Percentiles rank a stretch among this genome's conserved stretches.
Conservation (phyloP, 805 yeast genomes). For the Wickerhamomyces xylosicus region DNA sequence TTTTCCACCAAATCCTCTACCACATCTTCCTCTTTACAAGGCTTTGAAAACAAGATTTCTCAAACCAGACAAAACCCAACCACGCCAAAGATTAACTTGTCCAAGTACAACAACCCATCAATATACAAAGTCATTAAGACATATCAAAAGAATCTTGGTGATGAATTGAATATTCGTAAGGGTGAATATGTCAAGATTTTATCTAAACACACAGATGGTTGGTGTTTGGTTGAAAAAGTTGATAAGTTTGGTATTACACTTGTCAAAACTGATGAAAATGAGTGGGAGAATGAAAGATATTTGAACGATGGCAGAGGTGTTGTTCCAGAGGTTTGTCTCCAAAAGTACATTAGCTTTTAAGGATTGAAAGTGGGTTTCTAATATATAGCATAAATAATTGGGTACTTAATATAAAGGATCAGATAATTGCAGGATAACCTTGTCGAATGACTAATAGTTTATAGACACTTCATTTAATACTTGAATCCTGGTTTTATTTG, state of each 20-base stretch:
- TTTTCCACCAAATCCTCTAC: not conserved
- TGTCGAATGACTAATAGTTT: not conserved
- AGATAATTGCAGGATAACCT: not conserved
- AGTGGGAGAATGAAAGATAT: conserved; percentile 10
- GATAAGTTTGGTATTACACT: conserved; percentile 13
- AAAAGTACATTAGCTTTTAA: not conserved
- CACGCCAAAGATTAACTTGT: conserved; percentile 10
- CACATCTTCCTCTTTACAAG: conserved; percentile 7
- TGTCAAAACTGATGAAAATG: not conserved
- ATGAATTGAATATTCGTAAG: conserved; percentile 22
- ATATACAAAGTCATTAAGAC: conserved; percentile 15
- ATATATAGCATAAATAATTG: not conserved
- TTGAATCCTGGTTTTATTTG: no score
- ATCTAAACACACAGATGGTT: conserved; percentile 33
- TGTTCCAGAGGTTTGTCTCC: conserved; percentile 27
- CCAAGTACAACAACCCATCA: conserved; percentile 4
- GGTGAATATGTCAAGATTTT: conserved; percentile 26
- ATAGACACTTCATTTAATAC: no score
- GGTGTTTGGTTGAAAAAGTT: conserved; percentile 32
- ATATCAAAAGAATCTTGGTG: conserved; percentile 24
- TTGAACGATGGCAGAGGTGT: conserved; percentile 29
- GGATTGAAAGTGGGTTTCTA: not conserved
- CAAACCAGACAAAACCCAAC: conserved; percentile 11
- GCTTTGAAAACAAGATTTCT: conserved; percentile 12
- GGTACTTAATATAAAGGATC: no score